phyloP scores from a whole-genome alignment of 306 rosid species.

The Dryas drummondii region DNA sequence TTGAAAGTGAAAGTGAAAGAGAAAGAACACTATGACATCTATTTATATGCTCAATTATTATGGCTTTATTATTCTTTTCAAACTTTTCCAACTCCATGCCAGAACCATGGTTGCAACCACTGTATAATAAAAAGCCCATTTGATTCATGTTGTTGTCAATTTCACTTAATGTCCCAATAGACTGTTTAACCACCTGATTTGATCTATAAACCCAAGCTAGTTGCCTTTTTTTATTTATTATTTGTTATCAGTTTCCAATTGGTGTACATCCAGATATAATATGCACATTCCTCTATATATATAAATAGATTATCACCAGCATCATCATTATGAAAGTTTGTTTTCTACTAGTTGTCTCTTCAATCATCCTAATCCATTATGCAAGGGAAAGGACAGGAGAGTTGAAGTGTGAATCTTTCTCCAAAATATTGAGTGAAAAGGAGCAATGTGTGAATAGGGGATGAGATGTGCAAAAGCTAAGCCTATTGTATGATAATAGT shows the following conservation, averaged over 20 bases:
- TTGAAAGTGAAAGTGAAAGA: not conserved
- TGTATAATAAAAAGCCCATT: not conserved
- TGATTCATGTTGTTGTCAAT: not conserved
- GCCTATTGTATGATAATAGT: slow-evolving; percentile 10
- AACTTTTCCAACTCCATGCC: not conserved
- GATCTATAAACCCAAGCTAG: not conserved
- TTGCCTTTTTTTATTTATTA: no score
- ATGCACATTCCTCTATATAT: no score
- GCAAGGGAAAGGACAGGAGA: not conserved
- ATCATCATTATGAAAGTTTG: not conserved
- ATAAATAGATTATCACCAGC: no score
- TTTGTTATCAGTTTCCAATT: no score
- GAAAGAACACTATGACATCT: not conserved
- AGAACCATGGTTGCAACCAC: not conserved
- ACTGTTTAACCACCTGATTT: slow-evolving; percentile 5
- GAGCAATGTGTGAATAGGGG: not conserved
- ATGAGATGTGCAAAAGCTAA: slow-evolving; percentile 1
- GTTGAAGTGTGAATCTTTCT: not conserved
- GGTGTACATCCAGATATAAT: no score
- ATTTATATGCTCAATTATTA: not conserved
- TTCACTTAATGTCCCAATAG: not conserved
- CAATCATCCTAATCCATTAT: not conserved
- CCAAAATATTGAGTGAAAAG: not conserved
- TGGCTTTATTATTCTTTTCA: slow-evolving; percentile 1
- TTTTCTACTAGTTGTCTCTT: not conserved